A percentile compares a stretch with the other conserved stretches of the same genome.
phyloP scores from a whole-genome alignment of 306 rosid genomes.

The Medicago lupulina region DNA sequence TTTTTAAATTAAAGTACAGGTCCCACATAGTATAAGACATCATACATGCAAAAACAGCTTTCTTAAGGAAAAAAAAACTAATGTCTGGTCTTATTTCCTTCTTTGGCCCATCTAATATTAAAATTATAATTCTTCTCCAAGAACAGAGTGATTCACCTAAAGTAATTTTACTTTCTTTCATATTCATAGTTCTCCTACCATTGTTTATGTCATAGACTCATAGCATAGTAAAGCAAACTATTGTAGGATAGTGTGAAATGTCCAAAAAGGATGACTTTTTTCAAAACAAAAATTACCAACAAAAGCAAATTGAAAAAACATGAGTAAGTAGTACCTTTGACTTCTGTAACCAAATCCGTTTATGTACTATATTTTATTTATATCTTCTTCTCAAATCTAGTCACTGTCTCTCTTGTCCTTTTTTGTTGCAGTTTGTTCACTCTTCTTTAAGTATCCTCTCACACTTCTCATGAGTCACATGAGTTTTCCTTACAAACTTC shows the following conservation, averaged over 20 bases:
- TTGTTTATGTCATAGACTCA: conserved; percentile 18
- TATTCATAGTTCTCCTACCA: not conserved
- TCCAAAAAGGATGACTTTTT: conserved; percentile 31
- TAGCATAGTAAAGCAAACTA: not conserved
- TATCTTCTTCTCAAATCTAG: conserved; percentile 38
- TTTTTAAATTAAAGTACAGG: too few species aligned
- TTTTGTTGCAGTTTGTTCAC: conserved; percentile 23
- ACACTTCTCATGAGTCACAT: conserved; percentile 14
- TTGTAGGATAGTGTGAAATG: conserved; percentile 38
- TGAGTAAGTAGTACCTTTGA: conserved; percentile 34
- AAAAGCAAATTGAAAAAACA: conserved; percentile 30
- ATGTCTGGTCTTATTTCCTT: not conserved
- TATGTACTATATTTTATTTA: conserved; percentile 23
- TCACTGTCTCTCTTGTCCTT: conserved; percentile 49
- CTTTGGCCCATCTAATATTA: not conserved
- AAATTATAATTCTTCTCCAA: not conserved
- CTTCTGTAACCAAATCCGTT: conserved; percentile 38
- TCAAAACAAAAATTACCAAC: conserved; percentile 5
- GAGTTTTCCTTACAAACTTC: conserved; percentile 36
- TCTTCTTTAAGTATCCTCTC: conserved; percentile 7
- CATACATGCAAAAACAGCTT: not conserved
- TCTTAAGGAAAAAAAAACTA: not conserved
- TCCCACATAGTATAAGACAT: too few species aligned
- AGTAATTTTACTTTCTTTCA: not conserved
- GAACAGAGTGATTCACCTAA: not conserved